These are phyloP conservation scores for Eucalyptus cloeziana DNA, from an alignment of 345 rosid genomes.

Conservation along the genomic window DNA sequence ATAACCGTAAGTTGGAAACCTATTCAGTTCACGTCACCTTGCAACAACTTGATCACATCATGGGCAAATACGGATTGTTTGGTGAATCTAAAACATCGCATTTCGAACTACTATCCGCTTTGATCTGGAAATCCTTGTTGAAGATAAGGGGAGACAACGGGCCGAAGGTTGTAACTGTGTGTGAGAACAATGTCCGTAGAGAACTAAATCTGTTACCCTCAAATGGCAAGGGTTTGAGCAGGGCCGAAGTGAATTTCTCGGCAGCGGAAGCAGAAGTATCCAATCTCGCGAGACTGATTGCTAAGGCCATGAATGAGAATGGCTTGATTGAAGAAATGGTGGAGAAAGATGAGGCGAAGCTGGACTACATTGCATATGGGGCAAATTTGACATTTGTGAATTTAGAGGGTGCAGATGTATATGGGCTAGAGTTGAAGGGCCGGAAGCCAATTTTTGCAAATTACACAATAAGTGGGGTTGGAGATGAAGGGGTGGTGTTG, in stretches of 20 bases:
- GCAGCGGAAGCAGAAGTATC: conserved; percentile 4
- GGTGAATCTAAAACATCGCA: background rate
- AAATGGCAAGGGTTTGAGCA: conserved; percentile 22
- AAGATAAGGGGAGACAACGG: conserved; percentile 17
- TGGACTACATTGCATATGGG: conserved; percentile 43
- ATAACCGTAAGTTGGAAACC: conserved; percentile 17
- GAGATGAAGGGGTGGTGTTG: conserved; percentile 50
- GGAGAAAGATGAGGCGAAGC: background rate
- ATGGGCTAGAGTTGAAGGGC: conserved; percentile 36
- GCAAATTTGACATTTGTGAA: conserved; percentile 59
- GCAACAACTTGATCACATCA: conserved; percentile 16
- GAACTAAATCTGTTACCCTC: background rate
- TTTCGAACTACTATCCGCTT: conserved; percentile 36
- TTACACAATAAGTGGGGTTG: conserved; percentile 40
- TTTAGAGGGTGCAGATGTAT: conserved; percentile 28
- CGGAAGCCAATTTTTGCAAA: conserved; percentile 26
- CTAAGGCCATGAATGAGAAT: conserved; percentile 2
- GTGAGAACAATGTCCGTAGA: background rate
- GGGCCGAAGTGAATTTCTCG: conserved; percentile 17
- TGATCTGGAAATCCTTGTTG: conserved; percentile 42
- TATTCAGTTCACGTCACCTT: conserved; percentile 7
- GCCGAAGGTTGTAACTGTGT: conserved; percentile 22
- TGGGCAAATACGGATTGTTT: background rate
- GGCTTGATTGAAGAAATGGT: conserved; percentile 9
- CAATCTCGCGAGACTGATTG: conserved; percentile 26